Conservation (phyloP, 140 eudicot species). For the Stevia rebaudiana region DNA sequence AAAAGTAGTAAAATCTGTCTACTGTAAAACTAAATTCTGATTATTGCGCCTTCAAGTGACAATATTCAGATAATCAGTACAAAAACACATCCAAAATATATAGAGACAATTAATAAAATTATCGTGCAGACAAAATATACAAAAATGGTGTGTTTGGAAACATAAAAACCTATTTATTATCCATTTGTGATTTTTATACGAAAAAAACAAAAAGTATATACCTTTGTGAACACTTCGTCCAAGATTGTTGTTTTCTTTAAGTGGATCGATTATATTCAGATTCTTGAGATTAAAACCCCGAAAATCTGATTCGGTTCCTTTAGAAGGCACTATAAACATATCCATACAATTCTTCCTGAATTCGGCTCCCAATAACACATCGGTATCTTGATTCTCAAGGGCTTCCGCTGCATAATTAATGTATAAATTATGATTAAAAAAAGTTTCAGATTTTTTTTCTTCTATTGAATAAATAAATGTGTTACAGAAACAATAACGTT, state of each 20-base stretch:
- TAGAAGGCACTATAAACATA: conserved; percentile 72
- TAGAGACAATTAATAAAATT: neutral
- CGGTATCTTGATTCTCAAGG: conserved; percentile 37
- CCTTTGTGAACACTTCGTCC: conserved; percentile 95
- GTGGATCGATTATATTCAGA: conserved; percentile 85
- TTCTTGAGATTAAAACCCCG: conserved; percentile 56
- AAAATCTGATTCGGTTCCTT: conserved; percentile 36
- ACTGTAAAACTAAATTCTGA: neutral
- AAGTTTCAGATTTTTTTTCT: neutral
- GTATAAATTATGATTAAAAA: neutral
- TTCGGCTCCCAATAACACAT: conserved; percentile 58
- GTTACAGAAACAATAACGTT: neutral
- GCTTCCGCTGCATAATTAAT: conserved; percentile 40
- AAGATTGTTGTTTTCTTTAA: conserved; percentile 83
- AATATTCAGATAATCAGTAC: neutral
- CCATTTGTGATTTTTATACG: neutral
- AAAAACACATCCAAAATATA: neutral
- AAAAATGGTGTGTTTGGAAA: neutral
- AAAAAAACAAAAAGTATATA: conserved; percentile 11
- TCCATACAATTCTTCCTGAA: conserved; percentile 63
- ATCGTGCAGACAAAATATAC: neutral
- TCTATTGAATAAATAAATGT: neutral
- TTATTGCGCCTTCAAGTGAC: neutral
- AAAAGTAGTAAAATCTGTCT: neutral
- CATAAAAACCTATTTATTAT: neutral